Conservation (phyloP, 192 early-diverging fungal species). For the Spizellomyces sp. region DNA sequence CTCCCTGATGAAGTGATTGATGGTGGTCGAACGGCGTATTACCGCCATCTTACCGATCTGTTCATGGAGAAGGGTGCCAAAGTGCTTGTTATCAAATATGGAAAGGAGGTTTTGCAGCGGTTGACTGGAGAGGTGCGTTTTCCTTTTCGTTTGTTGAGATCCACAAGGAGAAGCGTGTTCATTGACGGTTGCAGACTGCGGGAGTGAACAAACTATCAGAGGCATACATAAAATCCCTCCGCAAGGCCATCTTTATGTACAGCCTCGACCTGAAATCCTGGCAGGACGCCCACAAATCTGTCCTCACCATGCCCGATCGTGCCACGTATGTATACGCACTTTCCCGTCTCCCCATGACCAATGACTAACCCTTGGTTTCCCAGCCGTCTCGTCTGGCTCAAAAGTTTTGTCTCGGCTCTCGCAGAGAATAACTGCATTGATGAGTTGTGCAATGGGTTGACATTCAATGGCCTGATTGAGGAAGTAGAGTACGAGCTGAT, state of each 20-base stretch:
- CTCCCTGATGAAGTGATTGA: constrained; percentile 20
- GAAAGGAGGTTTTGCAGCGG: constrained; percentile 28
- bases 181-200: too few relatives aligned
- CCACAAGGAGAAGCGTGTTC: background rate
- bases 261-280: background rate
- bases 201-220: too few relatives aligned
- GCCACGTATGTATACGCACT: background rate
- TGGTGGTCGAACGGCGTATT: constrained; percentile 33
- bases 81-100: constrained; percentile 31
- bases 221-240: background rate
- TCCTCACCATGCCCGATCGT: background rate
- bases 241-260: background rate
- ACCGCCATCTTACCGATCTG: constrained; percentile 36
- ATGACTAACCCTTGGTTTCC: background rate
- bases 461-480: constrained; percentile 31
- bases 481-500: constrained; percentile 41
- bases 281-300: background rate
- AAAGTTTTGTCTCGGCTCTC: constrained; percentile 28
- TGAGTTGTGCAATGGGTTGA: constrained; percentile 27
- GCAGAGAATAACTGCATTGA: constrained; percentile 35
- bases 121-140: constrained; percentile 24
- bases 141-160: background rate
- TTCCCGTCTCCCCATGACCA: too few relatives aligned
- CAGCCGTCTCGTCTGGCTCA: constrained; percentile 32
- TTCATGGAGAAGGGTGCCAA: constrained; percentile 23